phyloP scores from a whole-genome alignment of 2,329 filamentous ascomycete species.

The Penicillium sp. region DNA sequence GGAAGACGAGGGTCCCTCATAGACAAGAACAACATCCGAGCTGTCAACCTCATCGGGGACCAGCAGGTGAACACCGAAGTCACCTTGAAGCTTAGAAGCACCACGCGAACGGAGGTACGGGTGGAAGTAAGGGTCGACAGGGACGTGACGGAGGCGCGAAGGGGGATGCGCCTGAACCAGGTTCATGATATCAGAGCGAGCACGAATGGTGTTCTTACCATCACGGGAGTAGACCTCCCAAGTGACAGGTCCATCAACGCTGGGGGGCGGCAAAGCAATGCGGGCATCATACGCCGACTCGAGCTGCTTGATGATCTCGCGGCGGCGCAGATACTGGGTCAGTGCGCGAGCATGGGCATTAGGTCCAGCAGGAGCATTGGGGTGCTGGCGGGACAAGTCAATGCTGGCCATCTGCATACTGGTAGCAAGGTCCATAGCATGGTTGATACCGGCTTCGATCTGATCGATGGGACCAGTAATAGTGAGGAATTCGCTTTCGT shows the following conservation, averaged over 20 bases:
- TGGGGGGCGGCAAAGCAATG: slow-evolving; percentile 72
- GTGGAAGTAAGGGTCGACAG: slow-evolving; percentile 54
- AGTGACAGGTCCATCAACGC: slow-evolving; percentile 66
- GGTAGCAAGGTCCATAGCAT: slow-evolving; percentile 83
- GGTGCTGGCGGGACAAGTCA: slow-evolving; percentile 79
- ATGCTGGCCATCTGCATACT: slow-evolving; percentile 83
- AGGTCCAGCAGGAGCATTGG: slow-evolving; percentile 69
- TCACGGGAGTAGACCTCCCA: slow-evolving; percentile 91
- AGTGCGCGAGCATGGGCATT: slow-evolving; percentile 80
- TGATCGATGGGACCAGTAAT: slow-evolving; percentile 77
- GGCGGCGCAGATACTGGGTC: slow-evolving; percentile 82
- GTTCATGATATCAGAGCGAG: slow-evolving; percentile 53
- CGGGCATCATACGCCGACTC: slow-evolving; percentile 80
- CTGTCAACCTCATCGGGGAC: slow-evolving; percentile 49
- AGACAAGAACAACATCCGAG: slow-evolving; percentile 52
- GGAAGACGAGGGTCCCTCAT: slow-evolving; percentile 48
- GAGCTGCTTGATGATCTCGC: slow-evolving; percentile 77
- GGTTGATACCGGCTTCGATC: slow-evolving; percentile 74
- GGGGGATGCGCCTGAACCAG: slow-evolving; percentile 53
- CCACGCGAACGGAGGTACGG: slow-evolving; percentile 47
- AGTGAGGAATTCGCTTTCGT: slow-evolving; percentile 80
- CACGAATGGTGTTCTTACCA: slow-evolving; percentile 68
- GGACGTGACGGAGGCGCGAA: slow-evolving; percentile 46
- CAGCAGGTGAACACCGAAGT: slow-evolving; percentile 52
- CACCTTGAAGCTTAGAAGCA: slow-evolving; percentile 41